Evolutionary conservation across 2,329 filamentous ascomycete genomes (phyloP).

Genomic region (Venturia nashicola): DNA sequence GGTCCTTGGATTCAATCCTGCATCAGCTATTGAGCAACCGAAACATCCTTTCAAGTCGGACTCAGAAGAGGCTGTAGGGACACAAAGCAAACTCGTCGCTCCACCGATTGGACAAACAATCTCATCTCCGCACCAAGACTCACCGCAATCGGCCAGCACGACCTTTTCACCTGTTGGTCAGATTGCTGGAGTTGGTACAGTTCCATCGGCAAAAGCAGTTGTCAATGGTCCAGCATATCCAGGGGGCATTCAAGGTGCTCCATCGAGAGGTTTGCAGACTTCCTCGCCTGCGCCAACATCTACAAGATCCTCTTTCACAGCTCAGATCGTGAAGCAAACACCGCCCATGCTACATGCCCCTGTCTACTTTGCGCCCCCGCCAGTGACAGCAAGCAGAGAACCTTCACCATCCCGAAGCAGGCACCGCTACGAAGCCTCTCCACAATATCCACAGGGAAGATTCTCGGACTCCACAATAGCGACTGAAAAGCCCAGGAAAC

Average conservation of each 20-base stretch:
- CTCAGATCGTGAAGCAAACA: conserved; percentile 5
- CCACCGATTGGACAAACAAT: background rate
- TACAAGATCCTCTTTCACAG: conserved; percentile 5
- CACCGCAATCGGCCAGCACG: conserved; percentile 1
- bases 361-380: background rate
- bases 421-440: background rate
- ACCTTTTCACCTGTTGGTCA: conserved; percentile 8
- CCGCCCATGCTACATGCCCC: background rate
- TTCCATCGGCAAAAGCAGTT: background rate
- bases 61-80: background rate
- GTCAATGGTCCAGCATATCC: background rate
- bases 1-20: conserved; percentile 9
- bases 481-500: background rate
- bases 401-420: background rate
- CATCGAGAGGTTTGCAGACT: background rate
- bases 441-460: background rate
- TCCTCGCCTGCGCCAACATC: background rate
- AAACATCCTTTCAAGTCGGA: background rate
- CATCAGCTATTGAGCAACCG: background rate
- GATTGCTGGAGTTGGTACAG: conserved; percentile 2
- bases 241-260: background rate
- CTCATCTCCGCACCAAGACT: background rate
- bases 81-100: background rate
- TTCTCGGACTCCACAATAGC: conserved; percentile 1
- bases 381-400: background rate